Base-by-base conservation (phyloP, 768 basidiomycete species). In the Hericium erinaceus region DNA sequence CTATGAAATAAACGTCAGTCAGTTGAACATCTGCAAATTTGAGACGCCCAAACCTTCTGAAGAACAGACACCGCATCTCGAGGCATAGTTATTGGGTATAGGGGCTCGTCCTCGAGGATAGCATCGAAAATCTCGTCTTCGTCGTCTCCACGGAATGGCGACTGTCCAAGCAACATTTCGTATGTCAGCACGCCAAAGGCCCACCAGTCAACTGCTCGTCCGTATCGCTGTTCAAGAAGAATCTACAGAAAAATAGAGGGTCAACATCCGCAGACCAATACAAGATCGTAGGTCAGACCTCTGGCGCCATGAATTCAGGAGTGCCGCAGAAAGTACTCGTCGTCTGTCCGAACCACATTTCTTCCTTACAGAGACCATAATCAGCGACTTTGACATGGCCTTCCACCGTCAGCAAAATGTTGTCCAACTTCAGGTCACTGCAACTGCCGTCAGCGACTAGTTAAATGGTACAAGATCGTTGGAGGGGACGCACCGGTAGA, bases 111-210 rank as follows among this genome's bases (percentile, higher is more conserved):
- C 71, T 98, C 97, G 37, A 99, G 74, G 64, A 99, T 98, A 41
- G 97, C 97, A 70, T 99, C 97, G 69, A 98, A 99, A 59, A 99
- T 98, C 77, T 99, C 97, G 67, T 99, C 97, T 70, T 98, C 97
- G 64, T 98, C 97, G 65, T 99, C 97, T 57, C 97, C 97, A 48
- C 95, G 87, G 87, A 99, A 99, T 3, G 97, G 97, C 4, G 97
- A 98, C 73, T 98, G 97, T 49, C 97, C 97, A 24, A 98, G 79
- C 55, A 99, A 73, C 97, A 99, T 99, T 74, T 99, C 97, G 69
- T 99, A 99, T 24, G 89, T 98, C 65, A 99, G 73, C 4, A 99
- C 97, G 62, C 97, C 97, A 69, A 98, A 98, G 12, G 97, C 97
- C 97, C 97, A 99, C 97, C 97, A 99, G 69, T 99, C 97, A 44